Percentiles rank a stretch among this genome's conserved stretches.
Conservation (phyloP, 2,329 filamentous ascomycete species). For the Fusarium poae region DNA sequence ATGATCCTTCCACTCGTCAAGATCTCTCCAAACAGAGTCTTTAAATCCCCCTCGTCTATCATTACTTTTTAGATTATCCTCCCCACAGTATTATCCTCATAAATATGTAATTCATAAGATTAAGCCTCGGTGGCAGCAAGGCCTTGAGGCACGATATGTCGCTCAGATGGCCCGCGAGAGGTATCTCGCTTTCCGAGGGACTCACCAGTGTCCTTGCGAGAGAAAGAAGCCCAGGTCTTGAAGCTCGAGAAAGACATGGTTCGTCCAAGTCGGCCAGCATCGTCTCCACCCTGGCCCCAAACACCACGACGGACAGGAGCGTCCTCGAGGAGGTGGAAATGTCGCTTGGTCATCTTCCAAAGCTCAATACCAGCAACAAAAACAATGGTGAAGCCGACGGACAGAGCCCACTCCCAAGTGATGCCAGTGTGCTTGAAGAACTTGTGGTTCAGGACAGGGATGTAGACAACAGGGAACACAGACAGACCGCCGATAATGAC, state of each 20-base stretch:
- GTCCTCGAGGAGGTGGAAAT: constrained; percentile 65
- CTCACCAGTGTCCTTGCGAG: constrained; percentile 58
- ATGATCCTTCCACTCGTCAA: constrained; percentile 7
- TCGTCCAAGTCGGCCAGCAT: constrained; percentile 60
- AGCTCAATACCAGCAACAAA: constrained; percentile 77
- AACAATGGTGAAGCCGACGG: constrained; percentile 71
- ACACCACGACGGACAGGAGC: constrained; percentile 62
- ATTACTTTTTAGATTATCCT: constrained; percentile 7
- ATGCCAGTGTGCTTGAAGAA: constrained; percentile 81
- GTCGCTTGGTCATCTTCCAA: constrained; percentile 79
- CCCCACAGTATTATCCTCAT: constrained; percentile 3
- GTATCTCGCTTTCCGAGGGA: constrained; percentile 49
- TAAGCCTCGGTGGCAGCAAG: constrained; percentile 46
- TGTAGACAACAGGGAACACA: constrained; percentile 78
- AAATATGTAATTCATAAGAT: constrained; percentile 21
- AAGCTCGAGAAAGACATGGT: constrained; percentile 67
- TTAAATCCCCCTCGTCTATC: constrained; percentile 4
- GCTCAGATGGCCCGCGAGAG: constrained; percentile 40
- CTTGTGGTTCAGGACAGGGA: constrained; percentile 75
- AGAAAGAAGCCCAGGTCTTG: constrained; percentile 61
- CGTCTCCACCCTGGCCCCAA: constrained; percentile 67
- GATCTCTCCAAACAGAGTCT: constrained; percentile 7
- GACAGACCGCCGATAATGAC: constrained; percentile 71
- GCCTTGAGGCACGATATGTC: constrained; percentile 47
- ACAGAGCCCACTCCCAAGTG: constrained; percentile 80